Conservation (phyloP, 495 filamentous ascomycete genomes). For the Collariella sp. region DNA sequence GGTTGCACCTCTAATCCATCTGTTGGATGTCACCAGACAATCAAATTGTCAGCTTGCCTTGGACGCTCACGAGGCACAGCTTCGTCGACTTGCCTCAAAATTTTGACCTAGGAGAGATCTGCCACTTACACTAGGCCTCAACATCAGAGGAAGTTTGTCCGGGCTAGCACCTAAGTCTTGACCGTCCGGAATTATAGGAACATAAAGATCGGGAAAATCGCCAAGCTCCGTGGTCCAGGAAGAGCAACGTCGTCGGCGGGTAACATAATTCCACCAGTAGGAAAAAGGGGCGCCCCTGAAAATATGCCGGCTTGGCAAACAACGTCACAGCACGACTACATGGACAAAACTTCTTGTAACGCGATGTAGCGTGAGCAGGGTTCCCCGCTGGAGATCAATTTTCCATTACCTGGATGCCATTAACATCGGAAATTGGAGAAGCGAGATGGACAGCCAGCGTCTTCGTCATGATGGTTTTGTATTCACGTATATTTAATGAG, state of each 20-base stretch:
- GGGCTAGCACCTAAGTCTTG: no score
- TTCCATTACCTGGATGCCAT: not conserved
- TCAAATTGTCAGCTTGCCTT: no score
- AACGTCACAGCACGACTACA: constrained; percentile 3
- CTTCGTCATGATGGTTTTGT: not conserved
- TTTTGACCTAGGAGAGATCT: no score
- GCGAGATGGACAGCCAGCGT: not conserved
- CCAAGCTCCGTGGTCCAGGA: not conserved
- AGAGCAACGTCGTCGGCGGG: not conserved
- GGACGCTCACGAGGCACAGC: no score
- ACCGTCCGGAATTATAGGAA: no score
- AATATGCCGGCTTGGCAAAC: constrained; percentile 2
- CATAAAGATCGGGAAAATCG: no score
- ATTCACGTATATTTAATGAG: not conserved
- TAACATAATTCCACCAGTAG: constrained; percentile 4
- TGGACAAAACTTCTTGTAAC: not conserved
- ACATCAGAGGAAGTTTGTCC: no score
- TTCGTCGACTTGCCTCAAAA: no score
- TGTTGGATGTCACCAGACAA: no score
- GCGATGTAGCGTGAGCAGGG: constrained; percentile 2
- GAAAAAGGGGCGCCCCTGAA: not conserved
- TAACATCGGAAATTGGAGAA: not conserved
- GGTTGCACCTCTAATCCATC: no score
- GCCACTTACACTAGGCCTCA: no score
- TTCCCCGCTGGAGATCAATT: constrained; percentile 14